Evolutionary conservation across 2,329 filamentous ascomycete genomes (phyloP).

Genomic region (Ophiocordyceps camponoti-rufipedis): DNA sequence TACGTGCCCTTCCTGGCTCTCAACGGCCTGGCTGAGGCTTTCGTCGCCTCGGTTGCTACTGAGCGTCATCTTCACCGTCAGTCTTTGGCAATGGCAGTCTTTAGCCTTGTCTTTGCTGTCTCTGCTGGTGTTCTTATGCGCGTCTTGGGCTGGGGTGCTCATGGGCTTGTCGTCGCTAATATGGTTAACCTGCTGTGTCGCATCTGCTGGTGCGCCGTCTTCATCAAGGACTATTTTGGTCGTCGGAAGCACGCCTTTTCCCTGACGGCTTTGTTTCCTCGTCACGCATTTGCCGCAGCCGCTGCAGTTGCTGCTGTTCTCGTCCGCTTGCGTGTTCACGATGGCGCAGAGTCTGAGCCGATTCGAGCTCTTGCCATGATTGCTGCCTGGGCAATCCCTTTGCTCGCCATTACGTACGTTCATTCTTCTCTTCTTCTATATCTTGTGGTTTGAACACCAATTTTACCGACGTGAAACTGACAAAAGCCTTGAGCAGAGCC

Average conservation of each 20-base stretch:
- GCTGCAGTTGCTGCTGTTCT: constrained; percentile 11
- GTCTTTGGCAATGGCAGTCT: constrained; percentile 66
- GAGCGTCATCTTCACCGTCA: constrained; percentile 59
- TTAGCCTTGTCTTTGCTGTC: constrained; percentile 57
- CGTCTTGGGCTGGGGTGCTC: constrained; percentile 52
- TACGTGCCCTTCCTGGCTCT: constrained; percentile 85
- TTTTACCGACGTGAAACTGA: neutral
- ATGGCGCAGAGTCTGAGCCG: constrained; percentile 9
- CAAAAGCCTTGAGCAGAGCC: constrained; percentile 17
- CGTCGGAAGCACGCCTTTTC: constrained; percentile 18
- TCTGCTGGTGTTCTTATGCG: constrained; percentile 60
- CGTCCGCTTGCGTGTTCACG: constrained; percentile 8
- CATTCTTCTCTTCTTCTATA: neutral
- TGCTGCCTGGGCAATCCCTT: constrained; percentile 28
- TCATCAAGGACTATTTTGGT: constrained; percentile 49
- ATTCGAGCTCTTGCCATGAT: constrained; percentile 24
- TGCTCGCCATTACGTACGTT: constrained; percentile 43
- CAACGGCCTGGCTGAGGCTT: constrained; percentile 84
- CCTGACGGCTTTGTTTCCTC: constrained; percentile 10
- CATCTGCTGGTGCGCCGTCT: constrained; percentile 61
- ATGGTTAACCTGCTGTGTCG: constrained; percentile 76
- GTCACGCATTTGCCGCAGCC: constrained; percentile 9
- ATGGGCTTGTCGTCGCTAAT: constrained; percentile 73
- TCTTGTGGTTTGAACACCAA: neutral
- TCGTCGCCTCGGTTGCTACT: constrained; percentile 73